Evolutionary conservation across 306 rosid species (phyloP).

Genomic region (Crotalaria pallida): DNA sequence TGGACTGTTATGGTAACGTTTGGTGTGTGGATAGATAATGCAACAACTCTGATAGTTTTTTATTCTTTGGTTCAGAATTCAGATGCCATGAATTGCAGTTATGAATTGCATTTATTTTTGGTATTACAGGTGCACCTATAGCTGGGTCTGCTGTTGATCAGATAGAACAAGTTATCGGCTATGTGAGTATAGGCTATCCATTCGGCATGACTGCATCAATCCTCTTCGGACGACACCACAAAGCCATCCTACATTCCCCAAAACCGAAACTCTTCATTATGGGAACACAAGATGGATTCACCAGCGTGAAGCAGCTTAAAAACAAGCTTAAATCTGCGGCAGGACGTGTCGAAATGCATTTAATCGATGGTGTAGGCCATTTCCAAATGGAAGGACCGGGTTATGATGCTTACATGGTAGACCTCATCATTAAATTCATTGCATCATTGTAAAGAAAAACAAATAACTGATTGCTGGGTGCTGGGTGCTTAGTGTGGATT

Average conservation of each 20-base stretch:
- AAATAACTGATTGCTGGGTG: neutral
- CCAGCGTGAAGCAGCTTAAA: slow-evolving; percentile 68
- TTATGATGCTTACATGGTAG: slow-evolving; percentile 72
- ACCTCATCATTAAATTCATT: slow-evolving; percentile 52
- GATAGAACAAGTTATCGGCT: slow-evolving; percentile 73
- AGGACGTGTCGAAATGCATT: slow-evolving; percentile 61
- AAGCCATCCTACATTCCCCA: slow-evolving; percentile 53
- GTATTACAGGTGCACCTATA: slow-evolving; percentile 78
- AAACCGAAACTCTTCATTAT: slow-evolving; percentile 84
- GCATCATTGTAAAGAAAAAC: slow-evolving; percentile 42
- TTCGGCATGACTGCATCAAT: slow-evolving; percentile 84
- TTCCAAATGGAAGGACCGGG: slow-evolving; percentile 94
- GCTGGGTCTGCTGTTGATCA: slow-evolving; percentile 91
- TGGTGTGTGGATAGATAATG: too few relatives aligned
- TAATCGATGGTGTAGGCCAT: slow-evolving; percentile 76
- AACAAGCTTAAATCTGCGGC: slow-evolving; percentile 65
- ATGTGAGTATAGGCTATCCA: slow-evolving; percentile 89
- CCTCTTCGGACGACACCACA: slow-evolving; percentile 88
- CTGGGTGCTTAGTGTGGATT: slow-evolving; percentile 2
- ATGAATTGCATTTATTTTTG: neutral
- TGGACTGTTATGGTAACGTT: too few relatives aligned
- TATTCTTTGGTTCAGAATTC: too few relatives aligned
- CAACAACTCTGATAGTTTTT: too few relatives aligned
- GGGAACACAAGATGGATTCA: slow-evolving; percentile 93
- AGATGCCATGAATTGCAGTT: too few relatives aligned